Evolutionary conservation across 345 rosid genomes (phyloP), one percentile per base, ranked within the genome.

Genomic region (Acer saccharum): DNA sequence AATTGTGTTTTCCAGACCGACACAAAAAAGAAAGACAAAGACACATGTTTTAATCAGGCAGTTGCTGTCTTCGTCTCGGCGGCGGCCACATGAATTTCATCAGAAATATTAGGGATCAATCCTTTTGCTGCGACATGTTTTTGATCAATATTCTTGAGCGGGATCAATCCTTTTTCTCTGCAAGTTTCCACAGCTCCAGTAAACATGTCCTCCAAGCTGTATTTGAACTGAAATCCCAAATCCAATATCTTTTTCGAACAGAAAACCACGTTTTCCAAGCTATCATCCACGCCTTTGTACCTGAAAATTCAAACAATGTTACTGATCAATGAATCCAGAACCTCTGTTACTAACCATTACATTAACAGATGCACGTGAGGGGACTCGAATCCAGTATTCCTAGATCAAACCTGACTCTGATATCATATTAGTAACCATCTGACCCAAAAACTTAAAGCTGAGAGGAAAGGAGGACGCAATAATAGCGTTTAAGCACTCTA

Each of bases 131-230:
- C 79, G 60, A 4, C 69, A 66, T 76, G 76, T 35, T 21, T 39
- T 68, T 43, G 74, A 35, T 35, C 39, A 5, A 35, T 35, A 68
- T n/a, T n/a, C 41, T 89, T 17, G 55, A 77, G 67, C 23, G 97
- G 90, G 76, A 96, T 84, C 73, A 93, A 82, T 6, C 94, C 92
- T 78, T 89, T 94, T 55, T 82, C 79, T 39, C 87, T 74, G 86
- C 98, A 91, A 16, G 89, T 85, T 71, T 91, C 98, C 55, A 95
- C 89, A 18, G 95, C 95, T 54, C 89, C 98, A 0, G 32, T 65
- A 23, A 84, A 81, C 97, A 96, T 94, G 32, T 92, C 93, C 80
- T 94, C 95, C 48, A 96, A 85, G 83, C 79, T 89, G 80, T 89
- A 86, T 67, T 90, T 90, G 86, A 88, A 96, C 84, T 84, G 68